These are phyloP conservation scores for Myotisia sp. DNA, from an alignment of 2,329 filamentous ascomycete species.

Conservation along the genomic window DNA sequence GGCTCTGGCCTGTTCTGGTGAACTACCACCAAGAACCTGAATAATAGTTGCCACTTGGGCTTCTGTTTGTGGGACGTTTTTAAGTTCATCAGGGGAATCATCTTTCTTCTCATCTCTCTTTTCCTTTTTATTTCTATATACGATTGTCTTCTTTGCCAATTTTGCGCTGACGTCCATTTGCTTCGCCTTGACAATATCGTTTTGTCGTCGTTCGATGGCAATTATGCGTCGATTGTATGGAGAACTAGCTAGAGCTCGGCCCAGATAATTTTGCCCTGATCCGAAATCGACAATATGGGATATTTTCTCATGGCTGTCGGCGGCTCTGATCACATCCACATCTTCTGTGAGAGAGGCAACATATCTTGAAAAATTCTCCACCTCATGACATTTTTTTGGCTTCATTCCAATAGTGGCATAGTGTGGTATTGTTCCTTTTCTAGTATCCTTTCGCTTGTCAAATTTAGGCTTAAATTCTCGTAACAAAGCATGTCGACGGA, in stretches of 20 bases:
- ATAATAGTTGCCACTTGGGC: conserved; percentile 6
- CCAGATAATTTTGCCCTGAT: conserved; percentile 91
- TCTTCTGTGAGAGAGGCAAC: conserved; percentile 52
- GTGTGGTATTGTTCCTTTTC: conserved; percentile 48
- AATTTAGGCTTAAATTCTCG: conserved; percentile 42
- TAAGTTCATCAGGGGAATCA: background rate
- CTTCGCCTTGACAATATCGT: conserved; percentile 75
- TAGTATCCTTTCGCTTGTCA: conserved; percentile 27
- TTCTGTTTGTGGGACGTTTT: background rate
- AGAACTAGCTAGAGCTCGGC: conserved; percentile 66
- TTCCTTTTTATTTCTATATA: conserved; percentile 68
- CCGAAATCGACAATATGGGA: conserved; percentile 92
- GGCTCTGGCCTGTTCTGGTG: background rate
- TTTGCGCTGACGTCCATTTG: conserved; percentile 72
- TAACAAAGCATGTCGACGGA: conserved; percentile 54
- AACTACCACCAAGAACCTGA: conserved; percentile 1
- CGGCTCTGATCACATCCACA: conserved; percentile 34
- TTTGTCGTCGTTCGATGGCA: conserved; percentile 74
- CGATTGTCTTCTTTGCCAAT: conserved; percentile 55
- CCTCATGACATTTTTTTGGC: conserved; percentile 88
- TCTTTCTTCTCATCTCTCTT: conserved; percentile 8
- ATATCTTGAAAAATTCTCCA: conserved; percentile 77
- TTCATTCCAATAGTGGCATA: conserved; percentile 83
- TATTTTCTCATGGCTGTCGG: conserved; percentile 32
- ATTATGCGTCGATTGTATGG: conserved; percentile 80